Evolutionary conservation across 331 rosid species (phyloP).

Genomic region (Erythrophleum ivorense): DNA sequence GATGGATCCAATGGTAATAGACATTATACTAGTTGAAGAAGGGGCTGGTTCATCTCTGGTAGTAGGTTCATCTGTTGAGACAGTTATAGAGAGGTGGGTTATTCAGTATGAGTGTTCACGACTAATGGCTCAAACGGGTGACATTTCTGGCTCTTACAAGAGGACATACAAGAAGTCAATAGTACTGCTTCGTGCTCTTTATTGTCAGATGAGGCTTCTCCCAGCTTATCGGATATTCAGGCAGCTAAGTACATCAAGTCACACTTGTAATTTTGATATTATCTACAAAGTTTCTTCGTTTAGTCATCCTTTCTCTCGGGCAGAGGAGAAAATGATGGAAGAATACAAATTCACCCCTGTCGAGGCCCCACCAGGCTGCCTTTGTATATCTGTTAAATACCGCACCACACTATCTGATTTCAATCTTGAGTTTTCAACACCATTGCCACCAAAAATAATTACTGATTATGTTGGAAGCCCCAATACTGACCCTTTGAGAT

Average conservation of each 20-base stretch:
- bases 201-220: conserved; percentile 80
- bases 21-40: conserved; percentile 75
- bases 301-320: conserved; percentile 79
- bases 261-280: conserved; percentile 66
- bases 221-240: conserved; percentile 74
- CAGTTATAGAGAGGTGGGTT: conserved; percentile 90
- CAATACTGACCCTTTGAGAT: conserved; percentile 71
- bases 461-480: conserved; percentile 92
- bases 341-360: conserved; percentile 67
- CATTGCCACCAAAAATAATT: conserved; percentile 69
- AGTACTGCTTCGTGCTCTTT: conserved; percentile 68
- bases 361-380: conserved; percentile 77
- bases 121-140: conserved; percentile 55
- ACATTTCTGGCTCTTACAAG: conserved; percentile 59
- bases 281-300: conserved; percentile 82
- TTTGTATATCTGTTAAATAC: conserved; percentile 70
- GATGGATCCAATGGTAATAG: conserved; percentile 86
- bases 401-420: conserved; percentile 62
- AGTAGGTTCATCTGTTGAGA: conserved; percentile 59
- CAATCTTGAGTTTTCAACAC: conserved; percentile 65
- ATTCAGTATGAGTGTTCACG: conserved; percentile 78
- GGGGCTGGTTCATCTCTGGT: conserved; percentile 36
- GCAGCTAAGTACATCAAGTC: conserved; percentile 60
- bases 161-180: conserved; percentile 81
- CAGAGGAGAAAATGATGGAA: conserved; percentile 64